Evolutionary conservation across 225 moss, liverwort and hornwort genomes (phyloP).

Genomic region (Anthoceros angustus): DNA sequence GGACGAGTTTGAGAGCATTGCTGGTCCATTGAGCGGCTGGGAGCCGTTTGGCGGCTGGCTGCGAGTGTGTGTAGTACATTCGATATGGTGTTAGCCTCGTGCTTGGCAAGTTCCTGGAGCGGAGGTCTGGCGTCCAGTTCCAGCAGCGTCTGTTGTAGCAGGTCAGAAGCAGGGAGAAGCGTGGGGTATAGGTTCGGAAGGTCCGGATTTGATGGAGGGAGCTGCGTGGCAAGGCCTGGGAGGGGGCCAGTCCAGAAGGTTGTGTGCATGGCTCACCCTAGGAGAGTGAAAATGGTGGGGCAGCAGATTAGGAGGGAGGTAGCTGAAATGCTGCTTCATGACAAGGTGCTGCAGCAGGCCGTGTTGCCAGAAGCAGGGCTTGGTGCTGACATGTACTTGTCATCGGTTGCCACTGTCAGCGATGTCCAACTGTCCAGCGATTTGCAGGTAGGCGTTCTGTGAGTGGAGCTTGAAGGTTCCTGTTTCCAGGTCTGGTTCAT

Average conservation of each 20-base stretch:
- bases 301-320: constrained; percentile 91
- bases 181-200: background rate
- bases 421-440: constrained; percentile 91
- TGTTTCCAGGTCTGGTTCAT: background rate
- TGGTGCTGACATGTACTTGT: constrained; percentile 93
- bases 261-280: constrained; percentile 78
- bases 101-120: background rate
- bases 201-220: background rate
- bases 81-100: background rate
- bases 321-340: constrained; percentile 80
- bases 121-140: background rate
- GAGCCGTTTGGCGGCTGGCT: too few species aligned
- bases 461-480: background rate
- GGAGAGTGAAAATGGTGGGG: constrained; percentile 94
- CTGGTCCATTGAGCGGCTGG: too few species aligned
- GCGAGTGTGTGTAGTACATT: too few species aligned
- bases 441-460: constrained; percentile 29
- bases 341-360: constrained; percentile 69
- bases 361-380: constrained; percentile 75
- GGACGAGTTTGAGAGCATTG: too few species aligned
- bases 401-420: constrained; percentile 76
- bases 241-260: constrained; percentile 15
- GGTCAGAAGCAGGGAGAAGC: background rate
- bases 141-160: background rate
- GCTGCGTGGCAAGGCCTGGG: background rate